Percentiles rank a stretch among this genome's conserved stretches.
Conservation (phyloP, 495 filamentous ascomycete genomes). For the Podospora comata region DNA sequence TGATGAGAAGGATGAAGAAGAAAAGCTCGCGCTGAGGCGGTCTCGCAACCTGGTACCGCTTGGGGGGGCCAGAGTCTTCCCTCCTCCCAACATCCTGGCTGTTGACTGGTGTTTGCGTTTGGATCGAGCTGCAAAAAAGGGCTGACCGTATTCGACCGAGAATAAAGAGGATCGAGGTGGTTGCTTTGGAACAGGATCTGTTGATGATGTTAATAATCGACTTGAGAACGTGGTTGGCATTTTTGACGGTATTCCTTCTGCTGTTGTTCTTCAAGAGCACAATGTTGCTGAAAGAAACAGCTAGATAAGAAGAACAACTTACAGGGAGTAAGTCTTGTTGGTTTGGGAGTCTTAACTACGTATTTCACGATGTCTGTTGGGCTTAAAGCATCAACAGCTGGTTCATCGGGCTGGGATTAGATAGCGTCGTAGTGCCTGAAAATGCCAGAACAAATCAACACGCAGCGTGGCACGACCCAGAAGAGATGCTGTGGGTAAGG, state of each 20-base stretch:
- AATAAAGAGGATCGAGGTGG: neutral
- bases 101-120: neutral
- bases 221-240: constrained; percentile 15
- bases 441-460: neutral
- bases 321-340: neutral
- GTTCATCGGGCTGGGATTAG: neutral
- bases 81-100: constrained; percentile 8
- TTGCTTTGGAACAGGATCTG: neutral
- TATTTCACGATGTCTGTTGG: neutral
- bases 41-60: constrained; percentile 8
- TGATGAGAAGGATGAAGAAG: neutral
- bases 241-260: neutral
- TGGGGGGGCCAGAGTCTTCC: neutral
- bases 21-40: constrained; percentile 9
- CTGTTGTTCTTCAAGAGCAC: neutral
- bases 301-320: neutral
- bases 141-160: constrained; percentile 1
- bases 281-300: neutral
- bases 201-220: neutral
- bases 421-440: neutral
- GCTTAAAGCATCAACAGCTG: neutral
- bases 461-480: neutral
- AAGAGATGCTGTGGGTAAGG: neutral
- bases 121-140: constrained; percentile 9
- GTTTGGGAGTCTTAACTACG: neutral